Evolutionary conservation across 169 alveolate genomes (phyloP).

Genomic region (Plasmodium reichenowi): DNA sequence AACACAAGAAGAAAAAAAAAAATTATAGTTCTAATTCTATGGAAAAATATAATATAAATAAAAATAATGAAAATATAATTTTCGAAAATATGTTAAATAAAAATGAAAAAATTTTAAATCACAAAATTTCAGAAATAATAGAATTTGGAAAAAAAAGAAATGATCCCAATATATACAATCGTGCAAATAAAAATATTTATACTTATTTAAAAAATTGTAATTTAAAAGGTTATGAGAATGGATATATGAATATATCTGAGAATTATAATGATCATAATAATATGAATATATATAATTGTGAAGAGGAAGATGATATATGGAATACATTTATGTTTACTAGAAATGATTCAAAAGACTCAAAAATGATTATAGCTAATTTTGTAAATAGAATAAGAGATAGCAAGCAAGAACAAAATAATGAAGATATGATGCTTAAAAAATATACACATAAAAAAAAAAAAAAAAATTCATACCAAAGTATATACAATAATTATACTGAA

Average conservation of each 20-base stretch:
- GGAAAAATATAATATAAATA: too few species aligned
- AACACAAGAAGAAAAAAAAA: too few species aligned
- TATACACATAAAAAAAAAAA: not conserved
- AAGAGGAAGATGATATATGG: not conserved
- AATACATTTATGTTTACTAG: not conserved
- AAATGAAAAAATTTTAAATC: too few species aligned
- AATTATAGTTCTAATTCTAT: too few species aligned
- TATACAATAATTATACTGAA: not conserved
- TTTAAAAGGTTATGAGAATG: too few species aligned
- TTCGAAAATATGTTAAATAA: too few species aligned
- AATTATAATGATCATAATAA: too few species aligned
- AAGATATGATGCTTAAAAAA: not conserved
- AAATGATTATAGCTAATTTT: constrained; percentile 14
- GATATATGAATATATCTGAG: too few species aligned
- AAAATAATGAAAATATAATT: too few species aligned
- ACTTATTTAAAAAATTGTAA: too few species aligned
- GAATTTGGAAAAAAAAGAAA: not conserved
- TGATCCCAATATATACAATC: too few species aligned
- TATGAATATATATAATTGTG: not conserved
- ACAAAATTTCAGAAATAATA: not conserved
- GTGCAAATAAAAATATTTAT: too few species aligned
- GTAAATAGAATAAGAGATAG: constrained; percentile 10
- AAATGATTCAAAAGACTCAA: constrained; percentile 16
- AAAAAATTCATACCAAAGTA: not conserved
- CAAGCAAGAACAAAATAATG: not conserved